Percentiles rank a stretch among this genome's conserved stretches.
These are phyloP conservation scores for Schwanniomyces vanrijiae DNA, from an alignment of 805 yeast genomes.

Conservation along the genomic window DNA sequence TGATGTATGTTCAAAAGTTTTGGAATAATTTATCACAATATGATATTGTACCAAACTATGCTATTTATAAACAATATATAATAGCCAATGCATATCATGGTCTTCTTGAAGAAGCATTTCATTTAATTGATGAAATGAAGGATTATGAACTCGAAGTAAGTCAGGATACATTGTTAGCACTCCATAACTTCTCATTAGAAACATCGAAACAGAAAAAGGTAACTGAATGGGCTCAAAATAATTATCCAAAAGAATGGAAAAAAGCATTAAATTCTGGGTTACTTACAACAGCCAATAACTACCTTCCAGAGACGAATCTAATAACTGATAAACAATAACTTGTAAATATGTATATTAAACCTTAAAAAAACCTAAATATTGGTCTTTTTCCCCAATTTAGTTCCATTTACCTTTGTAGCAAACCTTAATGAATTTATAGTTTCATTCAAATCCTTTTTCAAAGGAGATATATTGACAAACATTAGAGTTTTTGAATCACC, in stretches of 20 bases:
- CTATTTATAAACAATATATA: slow-evolving; percentile 57
- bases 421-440: slow-evolving; percentile 83
- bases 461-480: slow-evolving; percentile 88
- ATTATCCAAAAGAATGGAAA: slow-evolving; percentile 30
- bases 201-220: slow-evolving; percentile 28
- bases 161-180: slow-evolving; percentile 43
- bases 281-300: slow-evolving; percentile 27
- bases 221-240: slow-evolving; percentile 31
- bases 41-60: slow-evolving; percentile 51
- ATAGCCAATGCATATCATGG: slow-evolving; percentile 74
- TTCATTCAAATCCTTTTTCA: slow-evolving; percentile 61
- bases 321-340: slow-evolving; percentile 16
- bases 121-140: slow-evolving; percentile 46
- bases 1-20: slow-evolving; percentile 56
- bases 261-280: slow-evolving; percentile 19
- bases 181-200: slow-evolving; percentile 45
- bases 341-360: slow-evolving; percentile 5
- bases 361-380: neutral
- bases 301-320: slow-evolving; percentile 28
- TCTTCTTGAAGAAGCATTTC: slow-evolving; percentile 54
- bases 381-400: slow-evolving; percentile 25
- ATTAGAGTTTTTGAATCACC: slow-evolving; percentile 88
- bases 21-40: slow-evolving; percentile 60
- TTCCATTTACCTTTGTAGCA: slow-evolving; percentile 78
- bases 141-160: slow-evolving; percentile 47